Conservation (phyloP, 192 early-diverging fungal species). For the Jimgerdemannia flammicorona region DNA sequence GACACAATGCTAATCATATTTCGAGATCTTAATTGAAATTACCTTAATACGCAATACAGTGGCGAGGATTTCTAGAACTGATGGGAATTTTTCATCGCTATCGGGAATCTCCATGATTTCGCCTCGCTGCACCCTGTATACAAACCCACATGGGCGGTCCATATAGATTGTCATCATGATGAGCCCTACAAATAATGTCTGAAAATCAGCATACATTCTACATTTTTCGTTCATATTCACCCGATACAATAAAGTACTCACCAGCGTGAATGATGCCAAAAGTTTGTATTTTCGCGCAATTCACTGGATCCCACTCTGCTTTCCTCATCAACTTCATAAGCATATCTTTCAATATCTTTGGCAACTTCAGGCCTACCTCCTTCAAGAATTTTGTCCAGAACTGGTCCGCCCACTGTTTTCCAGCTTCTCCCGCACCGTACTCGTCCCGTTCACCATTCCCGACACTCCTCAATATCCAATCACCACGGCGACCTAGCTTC, state of each 20-base stretch:
- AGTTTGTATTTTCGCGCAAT: conserved; percentile 8
- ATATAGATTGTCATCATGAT: no score
- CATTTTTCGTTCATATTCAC: no score
- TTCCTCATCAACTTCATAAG: conserved; percentile 16
- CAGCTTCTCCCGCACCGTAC: conserved; percentile 8
- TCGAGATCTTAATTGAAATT: no score
- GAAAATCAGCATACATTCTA: no score
- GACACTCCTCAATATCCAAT: conserved; percentile 12
- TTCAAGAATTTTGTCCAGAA: conserved; percentile 14
- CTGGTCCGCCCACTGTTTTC: conserved; percentile 1
- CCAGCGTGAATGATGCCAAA: conserved; percentile 16
- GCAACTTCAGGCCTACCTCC: conserved; percentile 9
- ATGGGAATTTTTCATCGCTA: no score
- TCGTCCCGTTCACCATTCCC: conserved; percentile 7
- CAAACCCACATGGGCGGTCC: no score
- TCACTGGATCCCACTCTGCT: conserved; percentile 9
- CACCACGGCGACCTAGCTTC: conserved; percentile 9
- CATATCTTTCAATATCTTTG: conserved; percentile 14
- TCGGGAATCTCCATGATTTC: no score
- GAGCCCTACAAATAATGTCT: no score
- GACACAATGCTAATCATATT: no score
- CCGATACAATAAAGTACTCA: not conserved
- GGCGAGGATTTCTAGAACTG: no score
- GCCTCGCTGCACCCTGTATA: no score
- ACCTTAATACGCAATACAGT: no score